Evolutionary conservation across 768 basidiomycete genomes (phyloP).

Genomic region (Cystofilobasidium ferigula): DNA sequence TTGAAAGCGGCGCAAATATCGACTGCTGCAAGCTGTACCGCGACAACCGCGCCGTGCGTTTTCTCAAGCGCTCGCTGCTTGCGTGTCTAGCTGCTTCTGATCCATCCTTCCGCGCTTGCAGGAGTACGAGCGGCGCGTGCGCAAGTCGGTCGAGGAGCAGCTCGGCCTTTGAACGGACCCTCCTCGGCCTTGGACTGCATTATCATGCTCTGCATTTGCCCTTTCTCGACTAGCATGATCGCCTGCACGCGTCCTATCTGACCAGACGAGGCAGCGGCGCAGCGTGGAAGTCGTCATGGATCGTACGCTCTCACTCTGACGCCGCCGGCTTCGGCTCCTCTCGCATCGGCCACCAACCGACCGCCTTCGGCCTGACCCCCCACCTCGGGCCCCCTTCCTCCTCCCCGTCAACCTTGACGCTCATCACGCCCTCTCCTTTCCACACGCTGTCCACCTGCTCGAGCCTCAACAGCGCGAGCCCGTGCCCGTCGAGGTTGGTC

Average conservation of each 20-base stretch:
- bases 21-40: constrained; percentile 29
- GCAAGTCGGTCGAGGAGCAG: constrained; percentile 24
- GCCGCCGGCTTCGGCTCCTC: not conserved
- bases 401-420: not conserved
- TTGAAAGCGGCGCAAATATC: constrained; percentile 94
- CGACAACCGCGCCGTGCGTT: constrained; percentile 18
- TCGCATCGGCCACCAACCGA: constrained; percentile 9
- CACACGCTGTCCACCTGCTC: constrained; percentile 54
- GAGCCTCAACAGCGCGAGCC: constrained; percentile 66
- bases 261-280: too few species aligned
- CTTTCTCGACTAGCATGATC: too few species aligned
- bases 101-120: not conserved
- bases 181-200: too few species aligned
- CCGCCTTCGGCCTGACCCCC: constrained; percentile 8
- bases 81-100: too few species aligned
- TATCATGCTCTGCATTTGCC: too few species aligned
- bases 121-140: constrained; percentile 26
- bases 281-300: too few species aligned
- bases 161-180: constrained; percentile 10
- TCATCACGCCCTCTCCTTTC: constrained; percentile 26
- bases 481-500: constrained; percentile 44
- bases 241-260: too few species aligned
- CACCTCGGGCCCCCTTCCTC: not conserved
- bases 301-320: too few species aligned
- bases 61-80: too few species aligned